Conservation (phyloP, 495 filamentous ascomycete species). For the Aspergillus indologenus region DNA sequence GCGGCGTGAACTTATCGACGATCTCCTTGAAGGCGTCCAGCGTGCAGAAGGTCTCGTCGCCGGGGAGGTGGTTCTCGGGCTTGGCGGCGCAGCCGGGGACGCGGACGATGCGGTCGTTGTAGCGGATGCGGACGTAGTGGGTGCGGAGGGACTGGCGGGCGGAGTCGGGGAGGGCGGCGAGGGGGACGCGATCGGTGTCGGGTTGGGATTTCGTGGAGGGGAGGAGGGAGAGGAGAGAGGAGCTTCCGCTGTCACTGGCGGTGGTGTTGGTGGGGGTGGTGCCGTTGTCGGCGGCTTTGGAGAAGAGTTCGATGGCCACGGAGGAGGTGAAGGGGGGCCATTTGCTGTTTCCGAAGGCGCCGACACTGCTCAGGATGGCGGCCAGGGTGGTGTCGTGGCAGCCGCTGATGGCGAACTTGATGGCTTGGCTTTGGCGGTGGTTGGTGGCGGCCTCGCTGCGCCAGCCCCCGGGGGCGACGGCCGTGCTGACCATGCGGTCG, state of each 20-base stretch:
- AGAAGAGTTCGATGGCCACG: constrained; percentile 88
- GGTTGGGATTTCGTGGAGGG: constrained; percentile 19
- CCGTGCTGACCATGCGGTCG: constrained; percentile 74
- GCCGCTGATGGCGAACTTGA: constrained; percentile 73
- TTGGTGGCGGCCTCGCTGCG: constrained; percentile 48
- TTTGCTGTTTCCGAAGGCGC: constrained; percentile 62
- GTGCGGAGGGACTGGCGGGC: constrained; percentile 51
- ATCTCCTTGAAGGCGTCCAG: constrained; percentile 87
- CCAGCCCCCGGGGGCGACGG: constrained; percentile 53
- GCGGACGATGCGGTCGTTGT: constrained; percentile 78
- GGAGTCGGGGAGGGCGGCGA: constrained; percentile 30
- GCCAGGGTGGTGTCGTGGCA: constrained; percentile 96
- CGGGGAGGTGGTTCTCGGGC: constrained; percentile 78
- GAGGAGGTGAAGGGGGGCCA: constrained; percentile 95
- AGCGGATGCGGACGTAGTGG: constrained; percentile 92
- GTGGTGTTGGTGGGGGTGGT: constrained; percentile 10
- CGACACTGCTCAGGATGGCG: constrained; percentile 71
- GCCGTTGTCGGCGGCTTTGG: constrained; percentile 29
- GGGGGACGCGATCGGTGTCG: constrained; percentile 34
- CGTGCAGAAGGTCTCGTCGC: constrained; percentile 90
- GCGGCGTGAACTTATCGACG: constrained; percentile 84
- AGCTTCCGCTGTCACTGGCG: constrained; percentile 19
- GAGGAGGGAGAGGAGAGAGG: constrained; percentile 34
- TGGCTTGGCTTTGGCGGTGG: constrained; percentile 48
- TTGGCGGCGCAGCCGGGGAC: constrained; percentile 75